A percentile compares a stretch with the other conserved stretches of the same genome.
Evolutionary conservation across 345 rosid species (phyloP).

Genomic region (Melaleuca alternifolia): DNA sequence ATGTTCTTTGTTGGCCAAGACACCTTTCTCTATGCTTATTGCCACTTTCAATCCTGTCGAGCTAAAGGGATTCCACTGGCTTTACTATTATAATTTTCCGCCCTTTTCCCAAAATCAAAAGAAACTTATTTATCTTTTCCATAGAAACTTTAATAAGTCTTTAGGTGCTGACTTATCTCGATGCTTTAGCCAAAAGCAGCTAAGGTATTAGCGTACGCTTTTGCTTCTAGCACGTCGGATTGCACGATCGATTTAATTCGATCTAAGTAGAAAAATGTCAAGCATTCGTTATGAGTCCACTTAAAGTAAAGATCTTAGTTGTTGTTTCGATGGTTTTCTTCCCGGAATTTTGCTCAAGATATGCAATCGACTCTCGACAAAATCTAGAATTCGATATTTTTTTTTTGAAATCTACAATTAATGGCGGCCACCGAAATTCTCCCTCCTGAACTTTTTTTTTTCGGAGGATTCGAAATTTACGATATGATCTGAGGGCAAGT

Average conservation of each 20-base stretch:
- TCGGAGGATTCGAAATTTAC: neutral
- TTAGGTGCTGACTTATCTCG: neutral
- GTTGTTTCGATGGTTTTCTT: neutral
- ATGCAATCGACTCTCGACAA: accelerated
- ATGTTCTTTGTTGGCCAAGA: neutral
- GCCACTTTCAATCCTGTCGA: neutral
- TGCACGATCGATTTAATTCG: neutral
- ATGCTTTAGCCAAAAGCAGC: neutral
- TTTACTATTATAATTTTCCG: neutral
- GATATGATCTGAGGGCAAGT: neutral
- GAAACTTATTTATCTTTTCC: neutral
- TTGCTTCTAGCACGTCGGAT: neutral
- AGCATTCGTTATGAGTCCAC: neutral
- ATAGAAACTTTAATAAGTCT: neutral
- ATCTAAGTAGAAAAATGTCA: neutral
- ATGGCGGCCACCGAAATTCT: neutral
- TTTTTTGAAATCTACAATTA: neutral
- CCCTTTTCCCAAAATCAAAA: neutral
- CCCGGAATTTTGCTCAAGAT: neutral
- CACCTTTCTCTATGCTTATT: neutral
- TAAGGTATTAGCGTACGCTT: neutral
- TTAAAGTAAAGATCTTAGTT: neutral
- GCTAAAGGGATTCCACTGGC: neutral
- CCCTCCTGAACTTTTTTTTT: neutral
- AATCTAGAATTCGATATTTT: neutral